Conservation (phyloP, 352 stramenopile genomes). For the Globisporangium nunn region DNA sequence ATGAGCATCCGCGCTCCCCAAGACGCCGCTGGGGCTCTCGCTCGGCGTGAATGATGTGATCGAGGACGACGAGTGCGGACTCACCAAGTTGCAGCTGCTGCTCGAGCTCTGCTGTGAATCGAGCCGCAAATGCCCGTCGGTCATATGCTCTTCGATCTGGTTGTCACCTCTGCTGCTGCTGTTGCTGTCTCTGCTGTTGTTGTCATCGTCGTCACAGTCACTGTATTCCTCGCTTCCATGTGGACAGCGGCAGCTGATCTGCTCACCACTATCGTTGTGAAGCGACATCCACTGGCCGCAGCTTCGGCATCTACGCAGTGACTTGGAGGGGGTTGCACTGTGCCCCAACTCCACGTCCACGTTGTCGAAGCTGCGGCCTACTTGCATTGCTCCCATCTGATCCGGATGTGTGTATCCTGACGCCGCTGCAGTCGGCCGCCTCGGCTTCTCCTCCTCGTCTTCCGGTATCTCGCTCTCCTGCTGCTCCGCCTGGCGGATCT, state of each 20-base stretch:
- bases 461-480: background rate
- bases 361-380: background rate
- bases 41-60: conserved; percentile 7
- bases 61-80: conserved; percentile 6
- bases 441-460: conserved; percentile 6
- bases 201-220: conserved; percentile 23
- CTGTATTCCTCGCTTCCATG: conserved; percentile 16
- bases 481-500: conserved; percentile 12
- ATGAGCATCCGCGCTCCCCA: background rate
- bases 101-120: background rate
- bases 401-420: background rate
- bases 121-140: background rate
- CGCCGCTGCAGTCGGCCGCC: background rate
- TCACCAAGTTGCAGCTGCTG: background rate
- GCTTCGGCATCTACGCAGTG: background rate
- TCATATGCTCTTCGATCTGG: conserved; percentile 12
- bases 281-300: conserved; percentile 22
- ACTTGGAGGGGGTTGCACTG: background rate
- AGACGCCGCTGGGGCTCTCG: conserved; percentile 2
- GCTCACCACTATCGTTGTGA: conserved; percentile 12
- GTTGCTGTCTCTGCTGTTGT: conserved; percentile 17
- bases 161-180: conserved; percentile 23
- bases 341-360: background rate
- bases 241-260: conserved; percentile 17
- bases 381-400: background rate